phyloP scores from a whole-genome alignment of 73 alveolate genomes.

The Uronychia setigera region DNA sequence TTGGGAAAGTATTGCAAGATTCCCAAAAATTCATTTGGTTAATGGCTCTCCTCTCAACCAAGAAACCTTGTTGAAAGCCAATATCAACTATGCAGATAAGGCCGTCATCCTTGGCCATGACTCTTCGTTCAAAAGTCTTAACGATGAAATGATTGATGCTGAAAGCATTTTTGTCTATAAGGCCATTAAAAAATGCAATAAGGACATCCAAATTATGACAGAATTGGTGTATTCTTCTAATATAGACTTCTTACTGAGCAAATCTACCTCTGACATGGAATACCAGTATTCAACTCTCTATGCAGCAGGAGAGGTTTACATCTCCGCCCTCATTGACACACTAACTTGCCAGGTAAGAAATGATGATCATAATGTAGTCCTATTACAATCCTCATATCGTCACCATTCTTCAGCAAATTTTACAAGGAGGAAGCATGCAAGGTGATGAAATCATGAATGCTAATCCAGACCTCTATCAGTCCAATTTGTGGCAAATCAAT shows the following conservation, averaged over 20 bases:
- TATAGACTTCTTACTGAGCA: slow-evolving; percentile 90
- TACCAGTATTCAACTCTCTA: slow-evolving; percentile 83
- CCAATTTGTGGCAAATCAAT: slow-evolving; percentile 93
- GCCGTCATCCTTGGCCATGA: slow-evolving; percentile 96
- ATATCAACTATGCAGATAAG: slow-evolving; percentile 97
- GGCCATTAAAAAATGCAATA: slow-evolving; percentile 94
- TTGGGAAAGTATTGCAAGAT: slow-evolving; percentile 88
- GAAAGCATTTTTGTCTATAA: slow-evolving; percentile 93
- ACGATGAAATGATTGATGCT: slow-evolving; percentile 96
- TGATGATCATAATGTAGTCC: slow-evolving; percentile 43
- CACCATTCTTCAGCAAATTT: slow-evolving; percentile 89
- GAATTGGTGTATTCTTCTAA: slow-evolving; percentile 93
- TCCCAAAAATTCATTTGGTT: slow-evolving; percentile 80
- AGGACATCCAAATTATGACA: slow-evolving; percentile 91
- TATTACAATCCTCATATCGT: slow-evolving; percentile 96
- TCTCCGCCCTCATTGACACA: slow-evolving; percentile 94
- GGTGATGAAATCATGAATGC: slow-evolving; percentile 80
- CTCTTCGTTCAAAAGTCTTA: slow-evolving; percentile 66
- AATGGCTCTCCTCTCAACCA: slow-evolving; percentile 91
- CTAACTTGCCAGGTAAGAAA: slow-evolving; percentile 81
- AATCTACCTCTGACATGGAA: slow-evolving; percentile 62
- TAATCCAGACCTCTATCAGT: slow-evolving; percentile 90
- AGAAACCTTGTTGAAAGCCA: slow-evolving; percentile 95
- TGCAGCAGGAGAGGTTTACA: slow-evolving; percentile 97
- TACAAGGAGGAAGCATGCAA: slow-evolving; percentile 85